Base-by-base conservation (phyloP, 2,329 filamentous ascomycete genomes). In the Fusarium proliferatum region DNA sequence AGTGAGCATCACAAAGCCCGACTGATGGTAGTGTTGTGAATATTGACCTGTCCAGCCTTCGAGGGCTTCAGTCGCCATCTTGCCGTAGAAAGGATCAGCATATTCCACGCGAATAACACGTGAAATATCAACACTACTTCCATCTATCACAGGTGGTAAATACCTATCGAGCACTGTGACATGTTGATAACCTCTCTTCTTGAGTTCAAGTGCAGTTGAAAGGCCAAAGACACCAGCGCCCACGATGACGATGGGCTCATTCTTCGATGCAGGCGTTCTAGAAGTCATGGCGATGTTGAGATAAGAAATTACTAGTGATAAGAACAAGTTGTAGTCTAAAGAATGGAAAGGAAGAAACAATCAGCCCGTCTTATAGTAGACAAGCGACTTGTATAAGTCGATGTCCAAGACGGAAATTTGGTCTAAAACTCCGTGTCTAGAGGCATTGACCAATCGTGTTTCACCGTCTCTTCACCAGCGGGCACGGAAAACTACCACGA, bases 81-180 rank as follows among this genome's bases (percentile, higher is more conserved):
- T 82, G 9, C 89, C 86, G 76, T 94, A 94, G 19, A 88, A 84
- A 0, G 86, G 81, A 72, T 91, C 87, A 17, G 90, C 89, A 76
- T 94, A 94, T 81, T 94, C 92, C 49, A 81, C 74, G 10, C 83
- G 81, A 48, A 85, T 80, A 63, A 84, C 80, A 23, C 84, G 81
- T 9, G 83, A 84, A 23, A 82, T 79, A 64, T 85, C 83, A n/a
- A 83, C 82, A 49, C 82, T 84, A 62, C 83, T 82, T 34, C 80
- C 80, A 17, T 84, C 81, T 6, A 77, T 72, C 4, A 81, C 79
- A 1, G 83, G 82, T 8, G 83, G 82, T 0, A 81, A 70, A 56
- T 78, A 79, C 8, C 81, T 79, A 65, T 89, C 86, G 6, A 86
- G 81, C 10, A 88, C 83, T 9, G 85, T 85, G 62, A 88, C 81